These are phyloP conservation scores for Carex pumila DNA, from an alignment of 176 grass and related monocot species.

Conservation along the genomic window DNA sequence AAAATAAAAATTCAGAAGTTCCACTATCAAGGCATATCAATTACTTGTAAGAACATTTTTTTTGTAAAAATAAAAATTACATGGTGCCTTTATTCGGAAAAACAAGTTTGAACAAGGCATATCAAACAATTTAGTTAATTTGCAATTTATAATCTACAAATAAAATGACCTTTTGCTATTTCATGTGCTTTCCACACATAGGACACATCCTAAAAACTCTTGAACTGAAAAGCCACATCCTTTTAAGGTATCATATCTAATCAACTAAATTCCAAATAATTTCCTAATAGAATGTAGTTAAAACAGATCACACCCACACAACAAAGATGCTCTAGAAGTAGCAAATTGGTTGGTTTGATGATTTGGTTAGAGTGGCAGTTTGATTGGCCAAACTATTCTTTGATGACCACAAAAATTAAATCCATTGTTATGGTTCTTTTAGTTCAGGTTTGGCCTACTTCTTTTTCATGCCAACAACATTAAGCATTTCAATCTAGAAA, in stretches of 20 bases:
- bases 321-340: not conserved
- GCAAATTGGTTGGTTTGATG: not conserved
- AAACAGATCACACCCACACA: not conserved
- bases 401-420: not conserved
- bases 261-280: not conserved
- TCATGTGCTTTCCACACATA: not conserved
- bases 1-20: too few species aligned
- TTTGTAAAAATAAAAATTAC: not conserved
- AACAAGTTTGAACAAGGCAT: not conserved
- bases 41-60: too few species aligned
- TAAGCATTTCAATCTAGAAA: not conserved
- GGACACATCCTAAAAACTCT: not conserved
- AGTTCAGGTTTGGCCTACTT: not conserved
- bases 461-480: not conserved
- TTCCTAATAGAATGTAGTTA: not conserved
- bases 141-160: not conserved
- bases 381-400: not conserved
- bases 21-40: too few species aligned
- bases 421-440: not conserved
- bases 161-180: not conserved
- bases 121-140: not conserved
- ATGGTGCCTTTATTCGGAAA: not conserved
- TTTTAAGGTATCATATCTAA: not conserved
- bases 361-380: not conserved
- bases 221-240: not conserved